Percentiles rank a stretch among this genome's conserved stretches.
These are phyloP conservation scores for Microsporum ferrugineum DNA, from an alignment of 2,329 filamentous ascomycete genomes.

Conservation along the genomic window DNA sequence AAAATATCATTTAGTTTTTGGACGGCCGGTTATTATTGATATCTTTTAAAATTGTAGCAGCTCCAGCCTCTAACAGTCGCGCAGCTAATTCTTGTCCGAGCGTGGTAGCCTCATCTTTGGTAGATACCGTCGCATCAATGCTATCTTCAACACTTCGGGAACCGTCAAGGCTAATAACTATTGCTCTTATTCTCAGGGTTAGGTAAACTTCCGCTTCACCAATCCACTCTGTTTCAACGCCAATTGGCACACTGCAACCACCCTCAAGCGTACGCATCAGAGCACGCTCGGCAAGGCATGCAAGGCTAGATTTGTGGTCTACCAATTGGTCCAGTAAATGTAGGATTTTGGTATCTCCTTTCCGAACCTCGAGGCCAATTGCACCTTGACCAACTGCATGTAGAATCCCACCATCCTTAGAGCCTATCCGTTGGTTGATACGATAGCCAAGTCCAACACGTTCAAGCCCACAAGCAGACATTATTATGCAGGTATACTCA, in stretches of 20 bases:
- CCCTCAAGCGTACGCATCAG: conserved; percentile 76
- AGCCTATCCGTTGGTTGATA: conserved; percentile 63
- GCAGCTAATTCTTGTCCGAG: conserved; percentile 3
- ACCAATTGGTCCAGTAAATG: conserved; percentile 48
- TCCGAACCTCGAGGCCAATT: conserved; percentile 64
- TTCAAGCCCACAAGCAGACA: conserved; percentile 72
- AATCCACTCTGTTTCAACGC: conserved; percentile 41
- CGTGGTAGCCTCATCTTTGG: background rate
- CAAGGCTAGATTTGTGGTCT: conserved; percentile 51
- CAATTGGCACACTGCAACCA: conserved; percentile 81
- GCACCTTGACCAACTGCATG: conserved; percentile 85
- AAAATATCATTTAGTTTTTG: background rate
- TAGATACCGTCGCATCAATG: background rate
- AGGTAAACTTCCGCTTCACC: conserved; percentile 12
- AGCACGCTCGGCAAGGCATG: conserved; percentile 61
- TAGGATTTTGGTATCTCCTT: conserved; percentile 50
- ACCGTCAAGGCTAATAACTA: conserved; percentile 3
- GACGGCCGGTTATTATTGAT: conserved; percentile 4
- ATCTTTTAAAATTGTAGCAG: background rate
- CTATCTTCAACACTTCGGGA: conserved; percentile 1
- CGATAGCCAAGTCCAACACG: conserved; percentile 57
- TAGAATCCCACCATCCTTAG: conserved; percentile 54
- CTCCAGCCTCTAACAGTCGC: background rate
- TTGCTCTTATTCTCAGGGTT: background rate
- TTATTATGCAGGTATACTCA: conserved; percentile 63